A percentile compares a stretch with the other conserved stretches of the same genome.
phyloP scores from a whole-genome alignment of 2,329 filamentous ascomycete species.

The Stachybotrys elegans region DNA sequence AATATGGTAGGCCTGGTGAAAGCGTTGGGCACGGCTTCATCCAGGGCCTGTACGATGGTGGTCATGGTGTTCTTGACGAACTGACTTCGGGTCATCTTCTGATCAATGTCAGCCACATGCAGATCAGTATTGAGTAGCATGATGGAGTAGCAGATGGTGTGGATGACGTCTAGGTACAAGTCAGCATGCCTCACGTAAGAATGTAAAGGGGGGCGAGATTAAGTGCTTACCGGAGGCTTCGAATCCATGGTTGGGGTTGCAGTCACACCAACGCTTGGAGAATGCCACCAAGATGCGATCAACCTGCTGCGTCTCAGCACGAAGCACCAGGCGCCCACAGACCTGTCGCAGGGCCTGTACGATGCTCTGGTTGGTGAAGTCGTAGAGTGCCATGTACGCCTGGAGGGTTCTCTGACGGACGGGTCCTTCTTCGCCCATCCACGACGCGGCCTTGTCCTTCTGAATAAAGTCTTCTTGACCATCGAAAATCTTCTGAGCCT shows the following conservation, averaged over 20 bases:
- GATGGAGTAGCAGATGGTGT: slow-evolving; percentile 95
- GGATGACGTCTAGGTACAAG: slow-evolving; percentile 68
- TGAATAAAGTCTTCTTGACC: slow-evolving; percentile 77
- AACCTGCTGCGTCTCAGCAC: slow-evolving; percentile 93
- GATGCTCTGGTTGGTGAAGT: slow-evolving; percentile 78
- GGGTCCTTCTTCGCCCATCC: slow-evolving; percentile 74
- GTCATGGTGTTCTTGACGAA: slow-evolving; percentile 96
- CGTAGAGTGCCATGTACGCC: slow-evolving; percentile 90
- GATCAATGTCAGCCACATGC: slow-evolving; percentile 89
- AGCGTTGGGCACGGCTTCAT: slow-evolving; percentile 64
- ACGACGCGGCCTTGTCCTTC: slow-evolving; percentile 76
- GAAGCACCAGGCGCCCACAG: slow-evolving; percentile 75
- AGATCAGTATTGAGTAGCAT: slow-evolving; percentile 94
- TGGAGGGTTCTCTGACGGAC: slow-evolving; percentile 52
- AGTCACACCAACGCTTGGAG: slow-evolving; percentile 85
- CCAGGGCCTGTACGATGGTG: slow-evolving; percentile 72
- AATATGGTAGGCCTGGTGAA: slow-evolving; percentile 57
- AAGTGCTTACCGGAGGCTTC: slow-evolving; percentile 67
- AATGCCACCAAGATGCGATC: slow-evolving; percentile 90
- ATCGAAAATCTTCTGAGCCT: slow-evolving; percentile 78
- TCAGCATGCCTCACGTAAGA: slow-evolving; percentile 23
- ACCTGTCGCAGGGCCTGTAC: slow-evolving; percentile 72
- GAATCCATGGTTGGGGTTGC: slow-evolving; percentile 90
- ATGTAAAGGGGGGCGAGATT: neutral
- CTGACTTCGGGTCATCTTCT: slow-evolving; percentile 91